phyloP scores from a whole-genome alignment of 768 basidiomycete species.

The Pleurotus eryngii region DNA sequence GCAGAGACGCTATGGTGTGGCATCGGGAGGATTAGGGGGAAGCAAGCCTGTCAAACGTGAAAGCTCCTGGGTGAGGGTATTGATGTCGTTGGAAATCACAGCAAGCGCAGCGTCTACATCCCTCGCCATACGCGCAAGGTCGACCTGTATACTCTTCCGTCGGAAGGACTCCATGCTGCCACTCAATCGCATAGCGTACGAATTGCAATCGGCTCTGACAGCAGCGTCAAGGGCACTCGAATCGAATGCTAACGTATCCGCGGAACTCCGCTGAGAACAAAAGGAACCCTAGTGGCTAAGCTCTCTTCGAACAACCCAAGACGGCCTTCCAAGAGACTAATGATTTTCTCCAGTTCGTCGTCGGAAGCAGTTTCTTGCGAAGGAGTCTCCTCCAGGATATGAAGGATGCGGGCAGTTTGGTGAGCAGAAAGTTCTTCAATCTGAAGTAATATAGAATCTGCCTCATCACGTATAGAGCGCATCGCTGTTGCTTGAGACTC shows the following conservation, averaged over 20 bases:
- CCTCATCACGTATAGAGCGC: conserved; percentile 55
- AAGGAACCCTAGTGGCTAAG: conserved; percentile 51
- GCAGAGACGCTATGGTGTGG: conserved; percentile 21
- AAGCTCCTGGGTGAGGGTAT: conserved; percentile 36
- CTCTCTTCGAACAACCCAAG: conserved; percentile 47
- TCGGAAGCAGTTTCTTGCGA: conserved; percentile 24
- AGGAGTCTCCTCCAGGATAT: conserved; percentile 33
- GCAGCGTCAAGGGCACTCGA: conserved; percentile 55
- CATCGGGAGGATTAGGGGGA: conserved; percentile 5
- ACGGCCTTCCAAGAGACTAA: conserved; percentile 35
- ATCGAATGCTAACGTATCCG: conserved; percentile 37
- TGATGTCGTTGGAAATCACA: conserved; percentile 34
- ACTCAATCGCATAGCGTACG: conserved; percentile 60
- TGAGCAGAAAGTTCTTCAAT: conserved; percentile 58
- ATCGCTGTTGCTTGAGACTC: conserved; percentile 57
- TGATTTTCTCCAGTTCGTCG: conserved; percentile 30
- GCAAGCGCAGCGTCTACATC: conserved; percentile 44
- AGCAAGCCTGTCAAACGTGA: conserved; percentile 33
- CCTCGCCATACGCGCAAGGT: conserved; percentile 51
- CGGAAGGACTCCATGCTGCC: conserved; percentile 50
- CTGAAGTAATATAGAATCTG: conserved; percentile 51
- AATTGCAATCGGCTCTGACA: conserved; percentile 68
- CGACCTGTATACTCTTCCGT: conserved; percentile 44
- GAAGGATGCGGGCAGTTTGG: conserved; percentile 41
- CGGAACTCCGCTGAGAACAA: conserved; percentile 41